A percentile compares a stretch with the other conserved stretches of the same genome.
Evolutionary conservation across 495 filamentous ascomycete genomes (phyloP).

Genomic region (Pseudotulostoma volvatum): DNA sequence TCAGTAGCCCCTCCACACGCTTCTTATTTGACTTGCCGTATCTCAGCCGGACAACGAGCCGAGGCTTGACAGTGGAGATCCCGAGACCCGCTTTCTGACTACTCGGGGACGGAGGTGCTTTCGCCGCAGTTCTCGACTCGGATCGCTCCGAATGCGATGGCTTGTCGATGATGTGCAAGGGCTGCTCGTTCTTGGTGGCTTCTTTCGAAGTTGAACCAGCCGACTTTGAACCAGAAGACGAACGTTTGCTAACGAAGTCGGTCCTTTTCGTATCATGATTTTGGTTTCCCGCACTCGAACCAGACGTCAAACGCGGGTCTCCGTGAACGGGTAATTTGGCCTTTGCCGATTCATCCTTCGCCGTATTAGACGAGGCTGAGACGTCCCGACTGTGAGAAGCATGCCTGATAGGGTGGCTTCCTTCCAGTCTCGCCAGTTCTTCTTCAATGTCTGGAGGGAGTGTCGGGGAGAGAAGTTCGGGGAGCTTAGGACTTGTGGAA

Average conservation of each 20-base stretch:
- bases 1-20: constrained; percentile 28
- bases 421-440: constrained; percentile 23
- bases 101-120: background rate
- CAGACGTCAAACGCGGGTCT: constrained; percentile 4
- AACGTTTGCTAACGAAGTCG: background rate
- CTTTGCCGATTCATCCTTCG: constrained; percentile 7
- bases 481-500: constrained; percentile 17
- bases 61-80: background rate
- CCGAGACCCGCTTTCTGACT: background rate
- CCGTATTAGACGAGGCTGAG: constrained; percentile 4
- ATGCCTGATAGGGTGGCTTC: constrained; percentile 8
- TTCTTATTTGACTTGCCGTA: constrained; percentile 28
- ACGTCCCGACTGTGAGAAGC: constrained; percentile 4
- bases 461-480: constrained; percentile 29
- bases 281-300: constrained; percentile 2
- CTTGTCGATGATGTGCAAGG: background rate
- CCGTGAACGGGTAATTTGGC: constrained; percentile 4
- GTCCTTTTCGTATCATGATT: constrained; percentile 1
- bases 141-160: background rate
- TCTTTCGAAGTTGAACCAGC: background rate
- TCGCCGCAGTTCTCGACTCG: background rate
- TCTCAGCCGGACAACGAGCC: constrained; percentile 20
- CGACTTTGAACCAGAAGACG: background rate
- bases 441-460: constrained; percentile 34
- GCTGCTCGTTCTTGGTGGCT: background rate